Percentiles rank a stretch among this genome's conserved stretches.
phyloP scores from a whole-genome alignment of 169 alveolate genomes.

The Plasmodium sp. region DNA sequence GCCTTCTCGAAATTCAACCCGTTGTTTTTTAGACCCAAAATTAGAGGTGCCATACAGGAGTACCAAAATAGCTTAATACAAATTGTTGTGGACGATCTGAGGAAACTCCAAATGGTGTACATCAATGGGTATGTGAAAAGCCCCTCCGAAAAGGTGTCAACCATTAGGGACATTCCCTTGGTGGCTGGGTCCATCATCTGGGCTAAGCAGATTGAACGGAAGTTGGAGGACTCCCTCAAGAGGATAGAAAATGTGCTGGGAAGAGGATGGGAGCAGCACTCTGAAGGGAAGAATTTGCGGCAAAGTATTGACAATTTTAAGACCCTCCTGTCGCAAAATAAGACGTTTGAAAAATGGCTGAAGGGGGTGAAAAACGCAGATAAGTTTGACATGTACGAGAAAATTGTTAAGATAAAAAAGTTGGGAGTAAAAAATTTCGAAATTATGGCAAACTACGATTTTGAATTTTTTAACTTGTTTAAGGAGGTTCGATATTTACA shows the following conservation, averaged over 20 bases:
- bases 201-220: slow-evolving; percentile 93
- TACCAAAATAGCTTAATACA: slow-evolving; percentile 94
- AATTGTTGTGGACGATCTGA: slow-evolving; percentile 92
- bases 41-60: slow-evolving; percentile 97
- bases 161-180: slow-evolving; percentile 94
- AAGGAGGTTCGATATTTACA: slow-evolving; percentile 87
- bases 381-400: slow-evolving; percentile 73
- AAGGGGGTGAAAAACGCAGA: slow-evolving; percentile 61
- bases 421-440: slow-evolving; percentile 72
- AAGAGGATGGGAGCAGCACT: slow-evolving; percentile 94
- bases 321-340: slow-evolving; percentile 87
- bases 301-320: slow-evolving; percentile 94
- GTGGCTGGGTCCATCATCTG: slow-evolving; percentile 96
- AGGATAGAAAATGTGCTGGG: slow-evolving; percentile 94
- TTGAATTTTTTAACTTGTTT: slow-evolving; percentile 71
- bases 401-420: slow-evolving; percentile 64
- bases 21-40: slow-evolving; percentile 95
- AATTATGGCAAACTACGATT: slow-evolving; percentile 81
- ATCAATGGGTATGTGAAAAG: slow-evolving; percentile 92
- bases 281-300: slow-evolving; percentile 94
- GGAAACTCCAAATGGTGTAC: slow-evolving; percentile 90
- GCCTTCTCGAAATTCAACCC: slow-evolving; percentile 96
- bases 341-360: slow-evolving; percentile 76
- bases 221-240: slow-evolving; percentile 86
- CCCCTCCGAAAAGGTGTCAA: slow-evolving; percentile 91